Evolutionary conservation across 1,284 basidiomycete species (phyloP), one percentile per base, ranked within the genome.

Genomic region (Xerocomus nothofagi): DNA sequence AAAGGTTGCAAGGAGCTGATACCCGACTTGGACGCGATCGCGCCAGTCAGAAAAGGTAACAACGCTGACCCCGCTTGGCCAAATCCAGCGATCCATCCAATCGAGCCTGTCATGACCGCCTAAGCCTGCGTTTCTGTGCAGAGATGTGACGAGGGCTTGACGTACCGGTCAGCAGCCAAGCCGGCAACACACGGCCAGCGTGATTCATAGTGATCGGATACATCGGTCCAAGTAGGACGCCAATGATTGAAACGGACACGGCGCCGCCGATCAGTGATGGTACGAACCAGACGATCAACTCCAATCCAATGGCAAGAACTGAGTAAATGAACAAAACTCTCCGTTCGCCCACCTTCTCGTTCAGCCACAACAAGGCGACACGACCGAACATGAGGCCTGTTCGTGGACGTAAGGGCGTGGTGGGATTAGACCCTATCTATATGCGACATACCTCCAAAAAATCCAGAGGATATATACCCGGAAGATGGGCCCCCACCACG

Each of bases 241-340:
- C 84, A 44, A 84, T 71, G 24, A 84, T 62, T 1, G 78, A 73
- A 15, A 84, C 74, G 4, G 76, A 72, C 5, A 83, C 66, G 2
- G 79, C 82, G 34, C 71, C 73, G 31, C 73, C 74, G 21, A 82
- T 67, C 33, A 84, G 65, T 3, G 73, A 77, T 0, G 80, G 80
- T 2, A 81, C 76, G 12, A 81, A 68, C 83, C 83, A 84, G 27
- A 85, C 68, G 27, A 81, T 65, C 42, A 85, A 57, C 54, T 84
- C 79, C 23, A 82, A 64, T 17, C 74, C 77, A 12, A 77, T 71
- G 20, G 71, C 64, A n/a, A 73, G 61, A 36, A 63, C 0, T 1
- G 65, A 54, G 4, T 67, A 70, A 21, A 67, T 47, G n/a, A 65
- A 70, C 12, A 70, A n/a, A 23, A 54, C 57, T 26, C 51, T 61